phyloP scores from a whole-genome alignment of 345 rosid genomes.

The Rhizophora mangle region DNA sequence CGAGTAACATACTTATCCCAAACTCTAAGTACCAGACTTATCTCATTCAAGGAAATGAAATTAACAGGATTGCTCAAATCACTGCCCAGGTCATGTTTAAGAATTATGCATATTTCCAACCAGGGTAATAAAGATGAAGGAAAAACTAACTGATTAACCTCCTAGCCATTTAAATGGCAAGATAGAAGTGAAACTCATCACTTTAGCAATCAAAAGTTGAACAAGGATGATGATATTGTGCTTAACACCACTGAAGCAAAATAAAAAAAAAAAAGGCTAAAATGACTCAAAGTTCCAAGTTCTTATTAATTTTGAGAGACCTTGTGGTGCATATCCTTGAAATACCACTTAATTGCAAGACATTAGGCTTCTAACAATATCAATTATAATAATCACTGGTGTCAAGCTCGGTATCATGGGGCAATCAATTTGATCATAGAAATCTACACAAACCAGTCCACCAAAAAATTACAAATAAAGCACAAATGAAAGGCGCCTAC shows the following conservation, averaged over 20 bases:
- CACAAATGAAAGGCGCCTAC: background rate
- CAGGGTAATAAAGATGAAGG: conserved; percentile 1
- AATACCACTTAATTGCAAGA: conserved; percentile 1
- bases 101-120: too few relatives aligned
- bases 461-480: background rate
- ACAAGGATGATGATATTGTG: background rate
- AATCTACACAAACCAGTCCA: conserved; percentile 14
- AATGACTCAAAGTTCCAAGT: background rate
- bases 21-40: too few relatives aligned
- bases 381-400: background rate
- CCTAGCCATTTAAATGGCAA: background rate
- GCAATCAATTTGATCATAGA: conserved; percentile 4
- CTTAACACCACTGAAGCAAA: too few relatives aligned
- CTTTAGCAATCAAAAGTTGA: conserved; percentile 2
- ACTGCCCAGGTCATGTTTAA: too few relatives aligned
- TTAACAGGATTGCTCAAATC: too few relatives aligned
- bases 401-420: conserved; percentile 3
- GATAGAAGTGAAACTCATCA: conserved; percentile 5
- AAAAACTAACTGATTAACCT: conserved; percentile 11
- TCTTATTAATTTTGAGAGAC: background rate
- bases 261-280: too few relatives aligned
- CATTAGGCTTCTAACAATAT: background rate
- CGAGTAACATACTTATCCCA: too few relatives aligned
- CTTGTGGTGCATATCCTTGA: background rate
- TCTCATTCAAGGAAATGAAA: too few relatives aligned